phyloP scores from a whole-genome alignment of 768 basidiomycete genomes.

The Mrakia hoshinonis region DNA sequence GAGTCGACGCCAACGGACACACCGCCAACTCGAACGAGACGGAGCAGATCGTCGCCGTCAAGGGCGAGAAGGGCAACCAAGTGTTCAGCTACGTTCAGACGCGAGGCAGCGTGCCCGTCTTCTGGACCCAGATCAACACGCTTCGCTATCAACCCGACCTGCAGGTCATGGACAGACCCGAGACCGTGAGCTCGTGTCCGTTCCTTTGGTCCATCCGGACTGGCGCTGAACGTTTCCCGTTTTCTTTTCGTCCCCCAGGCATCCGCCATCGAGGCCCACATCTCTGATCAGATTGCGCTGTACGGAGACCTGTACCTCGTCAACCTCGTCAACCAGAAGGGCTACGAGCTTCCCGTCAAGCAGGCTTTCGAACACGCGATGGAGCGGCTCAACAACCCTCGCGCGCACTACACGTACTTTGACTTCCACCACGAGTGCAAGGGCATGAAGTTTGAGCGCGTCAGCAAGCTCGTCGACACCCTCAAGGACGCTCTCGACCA shows the following conservation, averaged over 20 bases:
- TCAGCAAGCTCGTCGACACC: slow-evolving; percentile 68
- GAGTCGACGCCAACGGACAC: slow-evolving; percentile 80
- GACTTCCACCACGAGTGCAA: slow-evolving; percentile 96
- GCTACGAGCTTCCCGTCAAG: slow-evolving; percentile 86
- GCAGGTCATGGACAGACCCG: slow-evolving; percentile 84
- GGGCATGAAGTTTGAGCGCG: slow-evolving; percentile 89
- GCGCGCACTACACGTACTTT: slow-evolving; percentile 84
- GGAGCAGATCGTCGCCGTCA: slow-evolving; percentile 76
- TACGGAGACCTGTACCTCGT: slow-evolving; percentile 77
- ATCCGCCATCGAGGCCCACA: slow-evolving; percentile 61
- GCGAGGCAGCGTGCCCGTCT: slow-evolving; percentile 84
- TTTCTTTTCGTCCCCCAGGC: slow-evolving; percentile 45
- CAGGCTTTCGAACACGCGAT: slow-evolving; percentile 82
- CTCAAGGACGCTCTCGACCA: slow-evolving; percentile 50
- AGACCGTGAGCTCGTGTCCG: slow-evolving; percentile 54
- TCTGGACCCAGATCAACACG: slow-evolving; percentile 94
- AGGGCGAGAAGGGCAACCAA: slow-evolving; percentile 35
- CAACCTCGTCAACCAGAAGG: slow-evolving; percentile 89
- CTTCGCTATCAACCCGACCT: slow-evolving; percentile 92
- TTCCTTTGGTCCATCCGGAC: not conserved
- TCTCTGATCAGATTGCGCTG: slow-evolving; percentile 58
- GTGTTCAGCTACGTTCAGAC: slow-evolving; percentile 81
- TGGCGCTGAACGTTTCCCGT: not conserved
- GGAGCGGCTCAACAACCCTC: slow-evolving; percentile 53
- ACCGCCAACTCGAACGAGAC: slow-evolving; percentile 98